Evolutionary conservation across 805 yeast genomes (phyloP).

Genomic region (Kodamaea nitidulidarum): DNA sequence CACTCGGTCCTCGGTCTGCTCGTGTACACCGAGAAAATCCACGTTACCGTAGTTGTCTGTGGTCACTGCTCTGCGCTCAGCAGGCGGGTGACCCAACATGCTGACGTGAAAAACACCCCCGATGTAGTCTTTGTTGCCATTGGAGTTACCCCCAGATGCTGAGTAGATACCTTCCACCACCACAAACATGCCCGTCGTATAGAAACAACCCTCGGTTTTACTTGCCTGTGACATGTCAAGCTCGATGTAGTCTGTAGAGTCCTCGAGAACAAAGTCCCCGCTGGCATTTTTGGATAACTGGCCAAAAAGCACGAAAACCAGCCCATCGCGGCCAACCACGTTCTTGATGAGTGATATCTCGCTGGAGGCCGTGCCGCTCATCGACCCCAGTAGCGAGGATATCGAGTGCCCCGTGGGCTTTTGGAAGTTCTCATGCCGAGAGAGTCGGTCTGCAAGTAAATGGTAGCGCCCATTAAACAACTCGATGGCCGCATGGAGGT

Average conservation of each 20-base stretch:
- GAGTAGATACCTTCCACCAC: conserved; percentile 83
- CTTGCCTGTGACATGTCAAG: conserved; percentile 60
- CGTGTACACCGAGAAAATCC: conserved; percentile 56
- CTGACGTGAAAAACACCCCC: conserved; percentile 63
- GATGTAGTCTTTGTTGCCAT: conserved; percentile 25
- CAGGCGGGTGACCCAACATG: conserved; percentile 81
- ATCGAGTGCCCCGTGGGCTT: conserved; percentile 41
- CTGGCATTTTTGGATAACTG: conserved; percentile 56
- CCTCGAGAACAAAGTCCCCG: conserved; percentile 77
- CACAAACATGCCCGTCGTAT: conserved; percentile 71
- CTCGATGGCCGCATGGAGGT: conserved; percentile 25
- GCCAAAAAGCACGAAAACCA: conserved; percentile 74
- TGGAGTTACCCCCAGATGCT: conserved; percentile 48
- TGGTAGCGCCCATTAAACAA: conserved; percentile 54
- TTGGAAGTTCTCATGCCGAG: conserved; percentile 74
- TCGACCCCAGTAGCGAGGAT: conserved; percentile 31
- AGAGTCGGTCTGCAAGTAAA: conserved; percentile 63
- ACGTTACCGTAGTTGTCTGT: conserved; percentile 71
- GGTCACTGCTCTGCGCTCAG: conserved; percentile 67
- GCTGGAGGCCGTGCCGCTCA: conserved; percentile 11
- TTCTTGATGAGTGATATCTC: conserved; percentile 73
- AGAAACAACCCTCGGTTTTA: conserved; percentile 62
- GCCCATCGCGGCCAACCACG: conserved; percentile 78
- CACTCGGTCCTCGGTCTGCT: conserved; percentile 32
- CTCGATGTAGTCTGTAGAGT: conserved; percentile 69